Percentiles rank a stretch among this genome's conserved stretches.
Evolutionary conservation across 495 filamentous ascomycete species (phyloP).

Genomic region (Neurospora tetrasperma): DNA sequence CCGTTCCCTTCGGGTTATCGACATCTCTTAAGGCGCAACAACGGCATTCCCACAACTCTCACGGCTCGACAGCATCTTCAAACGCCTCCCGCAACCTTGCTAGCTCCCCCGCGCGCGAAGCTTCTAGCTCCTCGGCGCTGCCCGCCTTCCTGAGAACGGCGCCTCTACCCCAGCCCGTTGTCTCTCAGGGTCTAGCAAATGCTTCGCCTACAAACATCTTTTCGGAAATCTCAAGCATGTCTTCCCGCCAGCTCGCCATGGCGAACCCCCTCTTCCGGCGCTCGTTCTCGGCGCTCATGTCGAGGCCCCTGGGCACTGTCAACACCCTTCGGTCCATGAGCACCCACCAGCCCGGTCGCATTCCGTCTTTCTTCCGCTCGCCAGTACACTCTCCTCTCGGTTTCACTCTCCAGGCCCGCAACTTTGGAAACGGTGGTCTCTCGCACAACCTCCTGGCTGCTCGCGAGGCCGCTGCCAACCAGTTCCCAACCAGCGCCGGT

Average conservation of each 20-base stretch:
- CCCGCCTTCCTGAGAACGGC: conserved; percentile 33
- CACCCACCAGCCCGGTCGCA: conserved; percentile 16
- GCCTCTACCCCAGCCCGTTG: conserved; percentile 9
- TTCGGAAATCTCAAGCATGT: conserved; percentile 19
- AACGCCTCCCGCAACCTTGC: conserved; percentile 3
- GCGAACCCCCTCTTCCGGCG: conserved; percentile 28
- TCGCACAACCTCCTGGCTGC: conserved; percentile 40
- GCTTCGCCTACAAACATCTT: conserved; percentile 17
- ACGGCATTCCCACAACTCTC: background rate
- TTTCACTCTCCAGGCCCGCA: conserved; percentile 18
- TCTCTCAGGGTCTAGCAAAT: conserved; percentile 10
- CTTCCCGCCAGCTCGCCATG: conserved; percentile 21
- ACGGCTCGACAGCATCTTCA: conserved; percentile 4
- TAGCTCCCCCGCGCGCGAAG: background rate
- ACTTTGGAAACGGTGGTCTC: conserved; percentile 31
- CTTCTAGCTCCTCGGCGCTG: conserved; percentile 9
- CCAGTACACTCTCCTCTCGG: conserved; percentile 3
- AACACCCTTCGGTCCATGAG: conserved; percentile 19
- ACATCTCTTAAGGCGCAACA: conserved; percentile 3
- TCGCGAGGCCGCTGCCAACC: conserved; percentile 78
- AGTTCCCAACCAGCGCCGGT: conserved; percentile 73
- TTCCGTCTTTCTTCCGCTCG: conserved; percentile 11
- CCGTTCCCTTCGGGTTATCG: conserved; percentile 31
- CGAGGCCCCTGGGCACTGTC: conserved; percentile 13
- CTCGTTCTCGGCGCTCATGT: conserved; percentile 15